Base-by-base conservation (phyloP, 2,329 filamentous ascomycete species). In the Sordariomycetes sp. region DNA sequence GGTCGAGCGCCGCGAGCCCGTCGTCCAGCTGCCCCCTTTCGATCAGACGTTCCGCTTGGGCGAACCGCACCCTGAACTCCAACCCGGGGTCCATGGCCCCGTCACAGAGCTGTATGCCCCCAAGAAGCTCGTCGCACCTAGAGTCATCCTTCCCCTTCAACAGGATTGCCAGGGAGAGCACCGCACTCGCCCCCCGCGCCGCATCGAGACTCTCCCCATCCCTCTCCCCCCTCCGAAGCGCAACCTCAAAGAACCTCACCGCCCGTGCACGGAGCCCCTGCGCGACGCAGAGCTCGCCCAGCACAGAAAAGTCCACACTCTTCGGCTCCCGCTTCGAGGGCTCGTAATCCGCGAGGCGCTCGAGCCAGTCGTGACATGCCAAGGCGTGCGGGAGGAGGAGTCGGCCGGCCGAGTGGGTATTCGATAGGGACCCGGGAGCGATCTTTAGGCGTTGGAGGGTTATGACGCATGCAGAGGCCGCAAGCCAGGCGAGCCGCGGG, bases 401-500 rank as follows among this genome's bases (percentile, higher is more conserved):
- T 24, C 20, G 17, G 35, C n/a, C 28, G 5, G 34, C 25, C 10
- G 50, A 7, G 34, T 57, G 55, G 13, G 53, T 34, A 28, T 45
- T 50, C 10, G 50, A 35, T 22, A 53, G 55, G 32, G 55, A 53
- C 17, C 45, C n/a, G 10, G 48, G 52, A 50, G 28, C 50, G 55
- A 57, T 39, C 12, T 24, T 57, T 25, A 32, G 48, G n/a, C 55
- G 50, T 10, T 57, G 50, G 32, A 57, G 52, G 28, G 55, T 52
- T n/a, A 50, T 42, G n/a, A 45, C 24, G 50, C 35, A 52, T 34
- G 55, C 55, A 3, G 51, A 53, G 50, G 24, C 39, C 10, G 55
- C 55, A n/a, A 57, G 55, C 55, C 55, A 57, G 55, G 50, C 55
- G 35, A 53, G 55, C 17, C 50, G 34, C 34, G 50, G 15, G 35